Base-by-base conservation (phyloP, 1,284 basidiomycete genomes). In the Papiliotrema nemorosa region DNA sequence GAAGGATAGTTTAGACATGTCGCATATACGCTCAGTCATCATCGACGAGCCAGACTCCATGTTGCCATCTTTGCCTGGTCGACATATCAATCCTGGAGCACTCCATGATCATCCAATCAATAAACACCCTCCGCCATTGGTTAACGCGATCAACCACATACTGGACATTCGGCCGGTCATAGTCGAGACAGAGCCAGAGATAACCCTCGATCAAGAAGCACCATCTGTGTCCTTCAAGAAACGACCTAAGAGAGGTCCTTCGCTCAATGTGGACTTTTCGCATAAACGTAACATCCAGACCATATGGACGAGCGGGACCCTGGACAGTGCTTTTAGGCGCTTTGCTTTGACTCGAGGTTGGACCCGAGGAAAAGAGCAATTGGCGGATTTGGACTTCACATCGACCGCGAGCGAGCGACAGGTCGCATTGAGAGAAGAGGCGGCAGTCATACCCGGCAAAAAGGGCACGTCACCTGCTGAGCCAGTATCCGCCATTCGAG, bases 21-120 rank as follows among this genome's bases (percentile, higher is more conserved):
- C 47, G 12, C 12, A 21, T 13, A 41, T 62, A 20, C 54, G 50
- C 9, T 52, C 59, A 40, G 54, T 67, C 33, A 52, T 67, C 47
- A 31, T 69, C 26, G 67, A 69, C 47, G 67, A 69, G 49, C 60
- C 66, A 2, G 67, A 69, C 24, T 52, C 58, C 1, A 54, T 65
- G 52, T 34, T 66, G 20, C 60, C 60, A 10, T 40, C 60, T 0
- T 38, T 67, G 5, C 67, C 67, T 1, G 36, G 50, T 9, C 49
- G 58, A 18, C 36, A 54, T 35, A 21, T 46, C 2, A 25, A 48
- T 2, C 18, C 38, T 5, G 3, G 44, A 14, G 48, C 49, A 7
- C 40, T 63, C 1, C n/a, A 20, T 4, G 26, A 41, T 12, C 63
- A 61, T 49, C 59, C 57, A 13, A 24, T 66, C 20, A 54, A 58